Evolutionary conservation across 345 rosid genomes (phyloP), one percentile per base, ranked within the genome.

Genomic region (Brassica rapa): DNA sequence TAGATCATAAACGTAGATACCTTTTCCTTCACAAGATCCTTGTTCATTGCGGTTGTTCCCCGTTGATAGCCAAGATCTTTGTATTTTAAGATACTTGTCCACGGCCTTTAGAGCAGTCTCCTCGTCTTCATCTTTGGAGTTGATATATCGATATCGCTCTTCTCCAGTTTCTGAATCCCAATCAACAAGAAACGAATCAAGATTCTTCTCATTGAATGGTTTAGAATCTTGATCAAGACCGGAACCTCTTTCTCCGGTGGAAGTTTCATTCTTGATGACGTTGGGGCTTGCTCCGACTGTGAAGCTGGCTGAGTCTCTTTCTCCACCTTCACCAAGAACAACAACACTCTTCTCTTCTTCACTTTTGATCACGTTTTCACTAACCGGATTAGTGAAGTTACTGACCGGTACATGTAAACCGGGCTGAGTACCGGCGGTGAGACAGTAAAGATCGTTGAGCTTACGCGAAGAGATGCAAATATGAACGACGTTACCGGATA

Each of bases 401-500:
- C 56, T 68, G 24, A 3, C 32, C 1, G 87, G 86, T 79, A 85
- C 74, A 27, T 70, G 88, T 59, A 86, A 75, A 39, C 73, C 84
- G 1, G 92, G 90, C 16, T 85, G 91, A 4, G 93, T 66, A 30
- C 97, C 96, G 0, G 97, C 97, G 1, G 98, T 90, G 79, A 94
- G 87, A 79, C 98, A 92, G 71, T 86, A 93, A 57, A 83, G 91
- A 67, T 88, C 86, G 81, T 69, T 88, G 84, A 94, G 94, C 81
- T 90, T 90, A 32, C 96, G 86, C 1, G 94, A 92, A 9, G 96
- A 92, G 49, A 92, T 75, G 57, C 96, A 92, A 15, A 92, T 82
- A 4, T 88, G 96, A 70, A 89, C 85, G 11, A 87, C 83, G 25
- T 89, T 85, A 43, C 89, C 85, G 5, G 94, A 90, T 77, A 92